These are phyloP conservation scores for Hypoxylon sp. DNA, from an alignment of 2,329 filamentous ascomycete genomes.

Conservation along the genomic window DNA sequence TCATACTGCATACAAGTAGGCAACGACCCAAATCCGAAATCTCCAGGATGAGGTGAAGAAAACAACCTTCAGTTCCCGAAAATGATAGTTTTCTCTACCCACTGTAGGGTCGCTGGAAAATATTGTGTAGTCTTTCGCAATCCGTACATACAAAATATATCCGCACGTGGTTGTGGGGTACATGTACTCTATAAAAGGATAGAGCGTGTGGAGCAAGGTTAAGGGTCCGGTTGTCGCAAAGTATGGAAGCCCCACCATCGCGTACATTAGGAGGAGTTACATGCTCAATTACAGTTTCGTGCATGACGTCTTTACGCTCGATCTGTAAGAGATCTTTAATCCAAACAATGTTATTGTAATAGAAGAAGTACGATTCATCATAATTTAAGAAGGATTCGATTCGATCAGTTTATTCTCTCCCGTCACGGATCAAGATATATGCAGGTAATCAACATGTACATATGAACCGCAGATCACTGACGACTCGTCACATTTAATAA, in stretches of 20 bases:
- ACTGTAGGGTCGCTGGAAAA: too few species aligned
- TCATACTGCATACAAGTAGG: neutral
- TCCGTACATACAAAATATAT: too few species aligned
- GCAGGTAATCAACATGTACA: conserved; percentile 19
- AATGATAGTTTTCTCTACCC: neutral
- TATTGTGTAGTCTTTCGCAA: neutral
- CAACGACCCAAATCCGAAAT: neutral
- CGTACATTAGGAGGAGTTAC: conserved; percentile 22
- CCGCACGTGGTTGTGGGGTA: neutral
- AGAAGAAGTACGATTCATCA: neutral
- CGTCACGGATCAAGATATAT: conserved; percentile 13
- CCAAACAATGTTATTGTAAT: neutral
- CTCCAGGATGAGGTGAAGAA: neutral
- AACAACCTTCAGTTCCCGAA: neutral
- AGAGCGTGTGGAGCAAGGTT: neutral
- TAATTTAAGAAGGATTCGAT: neutral
- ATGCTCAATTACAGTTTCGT: neutral
- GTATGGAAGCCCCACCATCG: conserved; percentile 26
- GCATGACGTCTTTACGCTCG: conserved; percentile 4
- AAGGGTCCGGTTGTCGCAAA: conserved; percentile 17
- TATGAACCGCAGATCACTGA: conserved; percentile 32
- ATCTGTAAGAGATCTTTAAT: conserved; percentile 7
- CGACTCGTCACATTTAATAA: conserved; percentile 41
- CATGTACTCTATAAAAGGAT: neutral
- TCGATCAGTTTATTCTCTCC: neutral